phyloP scores from a whole-genome alignment of 2,329 filamentous ascomycete species.

The Capronia americana region DNA sequence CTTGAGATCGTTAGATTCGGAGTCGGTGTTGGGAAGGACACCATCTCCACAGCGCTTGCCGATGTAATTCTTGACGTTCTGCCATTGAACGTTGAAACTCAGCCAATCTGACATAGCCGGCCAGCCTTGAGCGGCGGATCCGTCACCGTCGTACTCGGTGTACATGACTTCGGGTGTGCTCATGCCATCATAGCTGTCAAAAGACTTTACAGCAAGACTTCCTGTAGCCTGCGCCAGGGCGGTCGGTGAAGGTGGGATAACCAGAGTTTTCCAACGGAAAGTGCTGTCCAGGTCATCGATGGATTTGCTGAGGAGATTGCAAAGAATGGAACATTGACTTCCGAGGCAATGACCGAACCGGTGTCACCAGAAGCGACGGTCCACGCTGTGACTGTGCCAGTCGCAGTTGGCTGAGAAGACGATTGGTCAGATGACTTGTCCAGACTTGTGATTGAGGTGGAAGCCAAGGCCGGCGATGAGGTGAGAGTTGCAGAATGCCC shows the following conservation, averaged over 20 bases:
- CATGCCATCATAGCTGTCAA: conserved; percentile 17
- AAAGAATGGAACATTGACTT: conserved; percentile 18
- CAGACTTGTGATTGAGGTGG: neutral
- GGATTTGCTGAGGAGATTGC: conserved; percentile 25
- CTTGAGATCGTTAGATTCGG: conserved; percentile 37
- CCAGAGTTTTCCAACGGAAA: conserved; percentile 12
- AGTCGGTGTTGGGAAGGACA: conserved; percentile 18
- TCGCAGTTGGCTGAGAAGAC: conserved; percentile 1
- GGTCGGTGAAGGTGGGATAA: conserved; percentile 13
- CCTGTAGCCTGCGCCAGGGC: conserved; percentile 11
- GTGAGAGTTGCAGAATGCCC: neutral
- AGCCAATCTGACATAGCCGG: conserved; percentile 37
- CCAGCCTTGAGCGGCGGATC: conserved; percentile 35
- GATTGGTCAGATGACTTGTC: neutral
- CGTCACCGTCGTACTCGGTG: conserved; percentile 37
- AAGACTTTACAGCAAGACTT: conserved; percentile 9
- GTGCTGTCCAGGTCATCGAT: conserved; percentile 16
- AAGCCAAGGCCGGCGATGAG: neutral
- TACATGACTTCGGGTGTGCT: conserved; percentile 40
- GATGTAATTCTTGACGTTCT: conserved; percentile 16
- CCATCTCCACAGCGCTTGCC: conserved; percentile 22
- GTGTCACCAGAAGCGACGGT: conserved; percentile 22
- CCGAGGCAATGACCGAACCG: conserved; percentile 18
- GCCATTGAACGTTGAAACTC: conserved; percentile 32
- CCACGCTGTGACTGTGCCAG: conserved; percentile 5